Conservation (phyloP, 176 grass and related monocot genomes). For the Guadua angustifolia region DNA sequence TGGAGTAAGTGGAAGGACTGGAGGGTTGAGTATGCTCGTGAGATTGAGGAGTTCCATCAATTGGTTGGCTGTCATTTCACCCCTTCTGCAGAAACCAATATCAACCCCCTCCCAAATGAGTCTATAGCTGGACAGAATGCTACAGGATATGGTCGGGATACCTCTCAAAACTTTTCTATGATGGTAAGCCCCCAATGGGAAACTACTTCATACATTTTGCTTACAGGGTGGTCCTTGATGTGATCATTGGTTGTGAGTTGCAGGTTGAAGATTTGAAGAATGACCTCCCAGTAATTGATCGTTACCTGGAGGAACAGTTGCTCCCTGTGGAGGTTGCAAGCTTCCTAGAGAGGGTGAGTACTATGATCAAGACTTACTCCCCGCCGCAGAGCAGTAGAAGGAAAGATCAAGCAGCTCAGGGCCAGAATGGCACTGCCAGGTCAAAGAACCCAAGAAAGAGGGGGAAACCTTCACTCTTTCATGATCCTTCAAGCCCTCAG, state of each 20-base stretch:
- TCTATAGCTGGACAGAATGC: conserved; percentile 18
- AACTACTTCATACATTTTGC: background rate
- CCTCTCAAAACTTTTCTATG: conserved; percentile 42
- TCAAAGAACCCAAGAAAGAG: conserved; percentile 58
- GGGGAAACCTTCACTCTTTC: conserved; percentile 16
- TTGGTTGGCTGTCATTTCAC: conserved; percentile 62
- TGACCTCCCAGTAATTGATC: conserved; percentile 61
- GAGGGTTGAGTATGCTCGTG: conserved; percentile 68
- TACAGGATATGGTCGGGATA: conserved; percentile 25
- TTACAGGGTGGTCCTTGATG: conserved; percentile 17
- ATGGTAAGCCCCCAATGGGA: conserved; percentile 46
- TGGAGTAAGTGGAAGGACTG: conserved; percentile 64
- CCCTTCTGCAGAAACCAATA: conserved; percentile 44
- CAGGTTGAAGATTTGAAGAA: conserved; percentile 66
- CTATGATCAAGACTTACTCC: conserved; percentile 55
- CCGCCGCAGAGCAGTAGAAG: conserved; percentile 30
- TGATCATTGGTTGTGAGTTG: conserved; percentile 22
- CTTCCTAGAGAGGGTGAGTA: conserved; percentile 55
- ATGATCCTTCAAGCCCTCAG: conserved; percentile 45
- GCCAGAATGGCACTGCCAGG: background rate
- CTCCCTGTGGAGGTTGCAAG: conserved; percentile 59
- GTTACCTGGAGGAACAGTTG: conserved; percentile 53
- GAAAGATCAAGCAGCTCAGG: conserved; percentile 34
- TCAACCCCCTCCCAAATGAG: conserved; percentile 42
- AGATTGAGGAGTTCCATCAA: conserved; percentile 64